A percentile compares a stretch with the other conserved stretches of the same genome.
Evolutionary conservation across 129 eudicot genomes (phyloP).

Genomic region (Dittrichia graveolens): DNA sequence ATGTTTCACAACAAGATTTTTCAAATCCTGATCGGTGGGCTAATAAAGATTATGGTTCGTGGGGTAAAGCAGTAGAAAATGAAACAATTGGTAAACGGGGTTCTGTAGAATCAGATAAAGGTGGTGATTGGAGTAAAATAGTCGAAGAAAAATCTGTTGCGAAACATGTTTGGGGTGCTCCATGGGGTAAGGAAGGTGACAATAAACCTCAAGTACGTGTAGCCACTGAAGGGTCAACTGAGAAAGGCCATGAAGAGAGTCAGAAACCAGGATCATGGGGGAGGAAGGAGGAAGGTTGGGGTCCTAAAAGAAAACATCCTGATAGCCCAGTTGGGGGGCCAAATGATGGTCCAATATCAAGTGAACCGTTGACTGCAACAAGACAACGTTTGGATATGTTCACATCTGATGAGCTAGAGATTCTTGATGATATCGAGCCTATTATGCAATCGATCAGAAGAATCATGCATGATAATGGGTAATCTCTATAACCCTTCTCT

Average conservation of each 20-base stretch:
- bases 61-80: slow-evolving; percentile 4
- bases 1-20: slow-evolving; percentile 10
- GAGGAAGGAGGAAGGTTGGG: slow-evolving; percentile 59
- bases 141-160: slow-evolving; percentile 28
- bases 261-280: slow-evolving; percentile 24
- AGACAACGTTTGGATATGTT: slow-evolving; percentile 58
- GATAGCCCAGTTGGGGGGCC: slow-evolving; percentile 39
- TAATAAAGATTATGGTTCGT: slow-evolving; percentile 17
- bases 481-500: slow-evolving; percentile 19
- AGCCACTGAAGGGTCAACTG: neutral
- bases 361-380: slow-evolving; percentile 45
- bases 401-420: slow-evolving; percentile 73
- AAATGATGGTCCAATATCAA: slow-evolving; percentile 41
- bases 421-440: slow-evolving; percentile 60
- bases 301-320: slow-evolving; percentile 51
- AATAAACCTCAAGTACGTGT: neutral
- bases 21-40: neutral
- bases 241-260: slow-evolving; percentile 19
- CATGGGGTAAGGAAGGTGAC: slow-evolving; percentile 22
- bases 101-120: neutral
- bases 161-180: slow-evolving; percentile 51
- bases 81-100: neutral
- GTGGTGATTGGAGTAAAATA: slow-evolving; percentile 31
- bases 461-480: slow-evolving; percentile 61
- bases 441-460: slow-evolving; percentile 60